phyloP scores from a whole-genome alignment of 2,329 filamentous ascomycete genomes.

The Paracamarosporium sp. region DNA sequence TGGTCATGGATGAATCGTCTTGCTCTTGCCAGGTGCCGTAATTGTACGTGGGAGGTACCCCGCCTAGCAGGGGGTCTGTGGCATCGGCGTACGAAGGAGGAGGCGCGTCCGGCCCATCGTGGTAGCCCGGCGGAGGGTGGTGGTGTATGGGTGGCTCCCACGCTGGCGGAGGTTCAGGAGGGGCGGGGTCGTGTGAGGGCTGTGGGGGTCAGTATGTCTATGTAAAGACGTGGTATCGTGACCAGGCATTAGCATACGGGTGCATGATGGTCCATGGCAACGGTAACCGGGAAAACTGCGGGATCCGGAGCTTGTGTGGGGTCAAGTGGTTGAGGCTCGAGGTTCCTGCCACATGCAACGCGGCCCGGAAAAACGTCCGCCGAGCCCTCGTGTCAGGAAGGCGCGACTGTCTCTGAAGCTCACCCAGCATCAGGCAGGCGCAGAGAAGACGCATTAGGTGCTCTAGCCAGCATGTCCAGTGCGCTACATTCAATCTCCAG shows the following conservation, averaged over 20 bases:
- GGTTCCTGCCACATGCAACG: neutral
- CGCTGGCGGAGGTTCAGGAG: neutral
- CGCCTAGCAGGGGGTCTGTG: constrained; percentile 37
- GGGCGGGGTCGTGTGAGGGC: constrained; percentile 1
- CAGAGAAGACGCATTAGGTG: constrained; percentile 15
- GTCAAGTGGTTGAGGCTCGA: neutral
- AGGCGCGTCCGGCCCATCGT: constrained; percentile 29
- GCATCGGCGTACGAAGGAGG: constrained; percentile 45
- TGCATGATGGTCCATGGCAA: constrained; percentile 1
- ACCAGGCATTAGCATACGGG: neutral
- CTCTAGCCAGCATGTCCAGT: constrained; percentile 38
- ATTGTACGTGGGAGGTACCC: constrained; percentile 26
- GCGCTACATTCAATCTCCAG: constrained; percentile 20
- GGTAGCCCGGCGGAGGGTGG: constrained; percentile 19
- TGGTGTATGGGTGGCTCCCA: neutral
- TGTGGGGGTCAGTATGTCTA: constrained; percentile 12
- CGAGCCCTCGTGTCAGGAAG: constrained; percentile 26
- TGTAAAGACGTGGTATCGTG: neutral
- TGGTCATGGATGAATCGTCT: constrained; percentile 38
- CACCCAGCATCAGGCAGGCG: constrained; percentile 21
- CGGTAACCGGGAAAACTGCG: neutral
- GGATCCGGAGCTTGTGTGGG: constrained; percentile 1
- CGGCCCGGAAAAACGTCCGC: constrained; percentile 18
- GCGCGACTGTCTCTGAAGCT: constrained; percentile 19
- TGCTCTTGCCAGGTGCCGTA: constrained; percentile 39